Evolutionary conservation across 176 grass and related monocot species (phyloP).

Genomic region (Dendrocalamus sinicus): DNA sequence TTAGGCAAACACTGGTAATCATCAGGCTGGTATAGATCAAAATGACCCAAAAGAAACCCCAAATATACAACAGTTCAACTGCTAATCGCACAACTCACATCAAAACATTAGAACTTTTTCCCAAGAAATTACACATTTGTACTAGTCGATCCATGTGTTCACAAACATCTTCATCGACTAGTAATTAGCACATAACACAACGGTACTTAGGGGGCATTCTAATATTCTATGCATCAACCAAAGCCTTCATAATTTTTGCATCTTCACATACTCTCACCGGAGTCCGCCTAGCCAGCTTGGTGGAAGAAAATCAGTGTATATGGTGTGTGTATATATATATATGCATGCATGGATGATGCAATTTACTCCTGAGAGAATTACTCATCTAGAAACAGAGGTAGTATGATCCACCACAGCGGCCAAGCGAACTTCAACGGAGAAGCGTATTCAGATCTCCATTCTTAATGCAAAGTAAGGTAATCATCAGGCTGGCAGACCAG

Average conservation of each 20-base stretch:
- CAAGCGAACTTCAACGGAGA: slow-evolving; percentile 34
- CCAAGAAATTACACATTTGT: neutral
- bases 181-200: neutral
- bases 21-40: slow-evolving; percentile 43
- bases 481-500: slow-evolving; percentile 47
- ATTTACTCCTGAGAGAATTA: neutral
- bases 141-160: neutral
- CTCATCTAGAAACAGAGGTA: neutral
- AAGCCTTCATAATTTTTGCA: slow-evolving; percentile 47
- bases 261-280: slow-evolving; percentile 30
- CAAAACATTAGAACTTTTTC: neutral
- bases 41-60: neutral
- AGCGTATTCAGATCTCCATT: slow-evolving; percentile 38
- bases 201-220: neutral
- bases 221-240: neutral
- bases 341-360: neutral
- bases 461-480: slow-evolving; percentile 34
- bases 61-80: neutral
- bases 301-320: neutral
- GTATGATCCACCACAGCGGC: slow-evolving; percentile 24
- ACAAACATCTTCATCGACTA: neutral
- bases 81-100: neutral
- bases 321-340: too few species aligned
- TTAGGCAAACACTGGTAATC: slow-evolving; percentile 41
- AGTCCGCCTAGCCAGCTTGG: slow-evolving; percentile 29